These are phyloP conservation scores for Leishmania tarentolae DNA, from an alignment of 208 protist species.

Conservation along the genomic window DNA sequence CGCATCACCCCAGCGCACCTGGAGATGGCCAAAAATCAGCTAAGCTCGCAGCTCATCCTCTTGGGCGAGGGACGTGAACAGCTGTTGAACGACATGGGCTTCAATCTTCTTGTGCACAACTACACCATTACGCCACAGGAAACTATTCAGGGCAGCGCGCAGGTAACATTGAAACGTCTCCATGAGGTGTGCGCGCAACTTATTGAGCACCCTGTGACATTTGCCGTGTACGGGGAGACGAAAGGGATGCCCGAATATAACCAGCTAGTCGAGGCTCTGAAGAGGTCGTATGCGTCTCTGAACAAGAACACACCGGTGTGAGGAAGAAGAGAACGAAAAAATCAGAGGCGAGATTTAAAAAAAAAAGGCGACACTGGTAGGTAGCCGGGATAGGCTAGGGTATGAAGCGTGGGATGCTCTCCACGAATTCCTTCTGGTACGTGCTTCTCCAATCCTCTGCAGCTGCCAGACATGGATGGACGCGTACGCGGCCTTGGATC, in stretches of 20 bases:
- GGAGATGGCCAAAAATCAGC: constrained; percentile 90
- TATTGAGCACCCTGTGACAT: constrained; percentile 65
- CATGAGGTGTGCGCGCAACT: constrained; percentile 67
- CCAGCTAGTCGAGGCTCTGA: constrained; percentile 54
- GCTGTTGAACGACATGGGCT: constrained; percentile 89
- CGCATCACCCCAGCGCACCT: constrained; percentile 74
- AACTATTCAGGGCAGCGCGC: constrained; percentile 61
- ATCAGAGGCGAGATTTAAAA: background rate
- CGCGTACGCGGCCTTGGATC: background rate
- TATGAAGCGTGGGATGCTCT: background rate
- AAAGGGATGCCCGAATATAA: constrained; percentile 61
- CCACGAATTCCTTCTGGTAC: background rate
- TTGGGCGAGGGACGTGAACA: constrained; percentile 83
- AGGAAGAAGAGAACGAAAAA: background rate
- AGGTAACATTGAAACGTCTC: constrained; percentile 76
- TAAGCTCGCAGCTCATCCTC: constrained; percentile 84
- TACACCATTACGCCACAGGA: constrained; percentile 77
- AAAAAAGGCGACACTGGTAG: background rate
- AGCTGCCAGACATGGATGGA: background rate
- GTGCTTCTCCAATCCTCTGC: background rate
- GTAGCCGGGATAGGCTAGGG: background rate
- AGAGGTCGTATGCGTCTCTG: constrained; percentile 46
- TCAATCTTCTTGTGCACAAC: constrained; percentile 86
- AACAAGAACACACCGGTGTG: constrained; percentile 23
- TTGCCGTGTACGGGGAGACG: constrained; percentile 82